These are phyloP conservation scores for Athelia sp. DNA, from an alignment of 1,284 basidiomycete species.

Conservation along the genomic window DNA sequence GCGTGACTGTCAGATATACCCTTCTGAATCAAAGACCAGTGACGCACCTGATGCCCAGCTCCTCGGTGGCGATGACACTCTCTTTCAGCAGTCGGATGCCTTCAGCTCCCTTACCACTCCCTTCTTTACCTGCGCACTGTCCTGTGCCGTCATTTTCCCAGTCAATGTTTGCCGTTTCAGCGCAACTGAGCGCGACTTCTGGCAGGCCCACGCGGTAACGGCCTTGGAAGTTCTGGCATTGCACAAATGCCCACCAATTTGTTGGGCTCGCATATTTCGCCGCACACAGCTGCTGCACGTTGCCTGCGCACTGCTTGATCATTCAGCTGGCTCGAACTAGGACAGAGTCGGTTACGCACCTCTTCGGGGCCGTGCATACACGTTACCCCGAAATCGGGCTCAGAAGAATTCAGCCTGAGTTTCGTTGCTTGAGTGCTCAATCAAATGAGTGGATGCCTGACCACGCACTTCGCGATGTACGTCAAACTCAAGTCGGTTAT, in stretches of 20 bases:
- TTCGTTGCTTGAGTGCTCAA: slow-evolving; percentile 4
- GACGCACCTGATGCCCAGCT: slow-evolving; percentile 53
- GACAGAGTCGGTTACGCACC: slow-evolving; percentile 5
- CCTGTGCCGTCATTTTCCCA: slow-evolving; percentile 63
- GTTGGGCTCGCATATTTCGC: slow-evolving; percentile 45
- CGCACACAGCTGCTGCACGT: slow-evolving; percentile 82
- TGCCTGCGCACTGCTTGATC: slow-evolving; percentile 60
- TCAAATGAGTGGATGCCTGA: slow-evolving; percentile 7
- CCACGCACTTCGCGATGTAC: slow-evolving; percentile 71
- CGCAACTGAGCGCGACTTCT: slow-evolving; percentile 64
- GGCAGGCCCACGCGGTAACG: slow-evolving; percentile 59
- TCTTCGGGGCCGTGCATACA: slow-evolving; percentile 79
- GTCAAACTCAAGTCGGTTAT: slow-evolving; percentile 69
- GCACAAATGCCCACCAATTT: slow-evolving; percentile 72
- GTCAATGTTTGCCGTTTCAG: slow-evolving; percentile 55
- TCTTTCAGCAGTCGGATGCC: slow-evolving; percentile 57
- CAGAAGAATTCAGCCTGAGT: slow-evolving; percentile 56
- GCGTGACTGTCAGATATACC: slow-evolving; percentile 6
- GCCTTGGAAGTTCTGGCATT: slow-evolving; percentile 74
- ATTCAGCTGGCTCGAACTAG: background rate
- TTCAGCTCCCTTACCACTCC: slow-evolving; percentile 52
- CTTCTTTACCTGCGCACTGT: slow-evolving; percentile 53
- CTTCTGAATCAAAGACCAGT: slow-evolving; percentile 1
- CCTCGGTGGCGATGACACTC: slow-evolving; percentile 46
- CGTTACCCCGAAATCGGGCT: slow-evolving; percentile 63